Percentiles rank a stretch among this genome's conserved stretches.
Evolutionary conservation across 495 filamentous ascomycete genomes (phyloP).

Genomic region (Hyaloscypha finlandica): DNA sequence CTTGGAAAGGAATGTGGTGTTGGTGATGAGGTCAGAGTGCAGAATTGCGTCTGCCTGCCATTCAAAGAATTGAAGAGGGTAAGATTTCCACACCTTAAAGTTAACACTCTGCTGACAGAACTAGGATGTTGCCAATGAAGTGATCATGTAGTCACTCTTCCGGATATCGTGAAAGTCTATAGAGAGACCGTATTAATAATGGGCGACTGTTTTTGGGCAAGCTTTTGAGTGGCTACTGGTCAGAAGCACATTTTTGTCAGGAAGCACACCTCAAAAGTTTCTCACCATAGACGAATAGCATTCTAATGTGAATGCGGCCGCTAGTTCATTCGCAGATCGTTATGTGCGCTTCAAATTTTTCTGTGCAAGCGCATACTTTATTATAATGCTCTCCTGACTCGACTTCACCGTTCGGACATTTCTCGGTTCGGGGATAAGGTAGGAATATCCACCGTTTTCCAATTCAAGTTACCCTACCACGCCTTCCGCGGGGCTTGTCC

Average conservation of each 20-base stretch:
- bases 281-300: not conserved
- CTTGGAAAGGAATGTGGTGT: slow-evolving; percentile 96
- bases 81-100: slow-evolving; percentile 41
- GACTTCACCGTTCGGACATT: not conserved
- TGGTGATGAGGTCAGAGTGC: slow-evolving; percentile 92
- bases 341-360: not conserved
- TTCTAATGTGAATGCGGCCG: not conserved
- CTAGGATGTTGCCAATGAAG: slow-evolving; percentile 89
- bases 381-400: not conserved
- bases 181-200: not conserved
- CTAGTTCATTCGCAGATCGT: no score
- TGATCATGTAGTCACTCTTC: slow-evolving; percentile 75
- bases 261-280: not conserved
- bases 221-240: not conserved
- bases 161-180: not conserved
- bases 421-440: not conserved
- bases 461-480: not conserved
- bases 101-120: slow-evolving; percentile 39
- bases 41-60: slow-evolving; percentile 97
- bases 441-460: not conserved
- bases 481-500: not conserved
- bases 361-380: not conserved
- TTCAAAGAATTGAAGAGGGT: slow-evolving; percentile 99
- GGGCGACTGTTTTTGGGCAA: not conserved
- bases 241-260: not conserved